Evolutionary conservation across 495 filamentous ascomycete species (phyloP), one percentile per base, ranked within the genome.

Genomic region (Penicillium odoratum): DNA sequence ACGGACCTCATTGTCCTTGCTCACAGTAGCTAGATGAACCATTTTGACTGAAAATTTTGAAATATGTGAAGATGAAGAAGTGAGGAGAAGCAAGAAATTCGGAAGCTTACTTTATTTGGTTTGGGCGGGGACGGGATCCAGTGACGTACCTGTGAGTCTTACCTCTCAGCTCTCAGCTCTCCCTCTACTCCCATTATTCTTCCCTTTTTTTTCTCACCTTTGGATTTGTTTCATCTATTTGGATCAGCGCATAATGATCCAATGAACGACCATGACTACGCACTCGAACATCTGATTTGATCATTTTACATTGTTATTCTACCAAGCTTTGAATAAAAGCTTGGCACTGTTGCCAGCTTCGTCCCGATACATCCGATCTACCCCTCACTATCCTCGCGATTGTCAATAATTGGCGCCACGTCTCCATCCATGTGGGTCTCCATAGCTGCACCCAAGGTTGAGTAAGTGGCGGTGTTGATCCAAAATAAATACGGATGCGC

Each of bases 11-110:
- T 65, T 52, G 56, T 77, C 65, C n/a, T 66, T 70, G 56, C 71
- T 69, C 15, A 77, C 66, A 33, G 58, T 29, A 33, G 71, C 67
- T 36, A 77, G 74, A 63, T 75, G 72, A 49, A 77, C 73, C 74
- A 75, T 75, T 51, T 51, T 69, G 49, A 30, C 46, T 11, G 33
- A 53, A 21, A 36, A 9, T 36, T 11, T 11, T 0, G 10, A 36
- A 11, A 26, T 45, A 34, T 28, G 15, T 16, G 21, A 44, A 31
- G 28, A 4, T 25, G 8, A 59, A 13, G 8, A 34, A 42, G 25
- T 11, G 26, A 25, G 21, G 42, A 44, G 31, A 36, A 25, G 46
- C 25, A 33, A 51, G n/a, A 30, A 34, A 38, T 40, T 40, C n/a
- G 26, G 21, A 21, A 21, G 21, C 2, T 21, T 21, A 21, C 21